Conservation (phyloP, 139 green algal genomes). For the Dunaliella primolecta region DNA sequence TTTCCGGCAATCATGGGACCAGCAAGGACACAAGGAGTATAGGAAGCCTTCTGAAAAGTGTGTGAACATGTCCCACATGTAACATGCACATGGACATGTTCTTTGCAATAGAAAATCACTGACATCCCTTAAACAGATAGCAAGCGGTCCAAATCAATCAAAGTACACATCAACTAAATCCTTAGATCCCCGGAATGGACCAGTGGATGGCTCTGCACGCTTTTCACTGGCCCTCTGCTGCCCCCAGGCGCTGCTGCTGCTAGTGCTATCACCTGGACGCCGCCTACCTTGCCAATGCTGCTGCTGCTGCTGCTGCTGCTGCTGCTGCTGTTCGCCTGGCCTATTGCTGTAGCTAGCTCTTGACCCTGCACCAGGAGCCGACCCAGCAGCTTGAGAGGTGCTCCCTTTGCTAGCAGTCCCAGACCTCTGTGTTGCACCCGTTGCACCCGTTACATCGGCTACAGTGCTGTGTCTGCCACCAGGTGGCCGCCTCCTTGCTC, state of each 20-base stretch:
- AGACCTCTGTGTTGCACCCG: neutral
- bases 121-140: too few species aligned
- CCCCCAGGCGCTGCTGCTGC: neutral
- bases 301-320: neutral
- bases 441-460: neutral
- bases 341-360: neutral
- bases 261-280: neutral
- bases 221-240: neutral
- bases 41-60: too few species aligned
- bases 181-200: neutral
- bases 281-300: neutral
- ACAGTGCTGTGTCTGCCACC: neutral
- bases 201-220: neutral
- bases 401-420: neutral
- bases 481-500: neutral
- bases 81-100: too few species aligned
- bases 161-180: conserved; percentile 26
- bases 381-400: neutral
- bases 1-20: too few species aligned
- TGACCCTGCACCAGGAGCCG: neutral
- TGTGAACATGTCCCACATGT: too few species aligned
- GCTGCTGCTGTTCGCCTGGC: neutral
- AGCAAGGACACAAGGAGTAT: too few species aligned
- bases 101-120: too few species aligned
- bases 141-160: too few species aligned